Base-by-base conservation (phyloP, 108 stramenopile genomes). In the Cyclotella baltica region DNA sequence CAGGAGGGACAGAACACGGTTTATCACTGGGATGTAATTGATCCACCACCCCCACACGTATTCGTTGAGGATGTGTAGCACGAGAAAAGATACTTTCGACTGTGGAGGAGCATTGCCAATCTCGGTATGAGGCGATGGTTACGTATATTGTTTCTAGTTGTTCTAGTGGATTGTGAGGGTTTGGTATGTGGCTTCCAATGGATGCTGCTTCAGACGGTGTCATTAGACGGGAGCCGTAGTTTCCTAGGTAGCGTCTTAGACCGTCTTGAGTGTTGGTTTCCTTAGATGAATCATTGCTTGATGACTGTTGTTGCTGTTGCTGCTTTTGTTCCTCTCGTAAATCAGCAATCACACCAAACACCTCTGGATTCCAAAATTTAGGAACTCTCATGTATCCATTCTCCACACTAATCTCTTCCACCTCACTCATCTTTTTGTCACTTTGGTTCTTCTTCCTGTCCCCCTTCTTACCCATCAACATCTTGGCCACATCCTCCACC, bases 1-100 rank as follows among this genome's bases (percentile, higher is more conserved):
- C 51, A 5, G 92, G 88, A 35, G 72, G 52, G 10, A 38, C 63
- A 62, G 92, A 95, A 43, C 80, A 67, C 2, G 75, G 73, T 55
- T 83, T 80, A 36, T 74, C 79, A 13, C 47, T 65, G 4, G 56
- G 74, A 10, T 73, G 78, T 15, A 87, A 79, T 76, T 95, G 94
- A 70, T 95, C 94, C 27, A 93, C 84, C 4, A 95, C 81, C 2
- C 80, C 94, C 6, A 95, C 88, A 10, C 94, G 85, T 52, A 95
- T 78, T 23, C 94, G 83, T 67, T 93, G 90, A 3, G 94, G 94
- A 73, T 92, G 75, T 25, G 84, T 69, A 25, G 94, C 94, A 18
- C 92, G 88, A 11, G 70, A 37, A 69, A 89, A 95, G n/a, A 88
- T 74, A 50, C 87, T 87, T 68, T 91, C 90, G 6, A 95, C 88